phyloP scores from a whole-genome alignment of 768 basidiomycete genomes.

The Termitomyces sp. region DNA sequence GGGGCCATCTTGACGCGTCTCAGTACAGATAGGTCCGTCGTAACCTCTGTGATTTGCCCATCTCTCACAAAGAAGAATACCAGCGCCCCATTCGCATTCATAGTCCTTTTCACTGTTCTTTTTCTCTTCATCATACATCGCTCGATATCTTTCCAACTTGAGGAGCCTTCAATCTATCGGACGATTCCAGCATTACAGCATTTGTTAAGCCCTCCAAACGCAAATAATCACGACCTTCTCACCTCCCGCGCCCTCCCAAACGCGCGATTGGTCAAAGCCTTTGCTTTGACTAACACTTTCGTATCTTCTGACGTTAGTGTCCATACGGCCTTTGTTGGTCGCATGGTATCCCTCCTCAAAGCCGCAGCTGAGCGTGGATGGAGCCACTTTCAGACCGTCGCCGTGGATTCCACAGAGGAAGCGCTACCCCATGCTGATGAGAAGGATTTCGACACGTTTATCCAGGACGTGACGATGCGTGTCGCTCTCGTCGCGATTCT shows the following conservation, averaged over 20 bases:
- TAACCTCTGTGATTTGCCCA: neutral
- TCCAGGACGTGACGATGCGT: constrained; percentile 40
- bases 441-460: constrained; percentile 30
- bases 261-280: constrained; percentile 25
- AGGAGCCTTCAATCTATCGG: neutral
- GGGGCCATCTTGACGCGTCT: constrained; percentile 18
- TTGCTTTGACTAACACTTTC: constrained; percentile 45
- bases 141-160: neutral
- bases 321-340: constrained; percentile 29
- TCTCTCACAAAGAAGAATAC: neutral
- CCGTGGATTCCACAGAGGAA: constrained; percentile 24
- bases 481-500: constrained; percentile 39
- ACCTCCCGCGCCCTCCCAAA: constrained; percentile 31
- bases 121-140: neutral
- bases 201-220: constrained; percentile 10
- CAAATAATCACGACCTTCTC: constrained; percentile 16
- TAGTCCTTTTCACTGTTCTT: neutral
- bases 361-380: constrained; percentile 25
- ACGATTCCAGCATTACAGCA: constrained; percentile 1
- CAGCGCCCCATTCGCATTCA: neutral
- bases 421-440: constrained; percentile 9
- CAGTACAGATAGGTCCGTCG: constrained; percentile 10
- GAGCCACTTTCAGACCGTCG: constrained; percentile 25
- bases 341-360: constrained; percentile 25
- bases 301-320: constrained; percentile 32